Evolutionary conservation across 1,284 basidiomycete species (phyloP).

Genomic region (Salmacisia buchloeana): DNA sequence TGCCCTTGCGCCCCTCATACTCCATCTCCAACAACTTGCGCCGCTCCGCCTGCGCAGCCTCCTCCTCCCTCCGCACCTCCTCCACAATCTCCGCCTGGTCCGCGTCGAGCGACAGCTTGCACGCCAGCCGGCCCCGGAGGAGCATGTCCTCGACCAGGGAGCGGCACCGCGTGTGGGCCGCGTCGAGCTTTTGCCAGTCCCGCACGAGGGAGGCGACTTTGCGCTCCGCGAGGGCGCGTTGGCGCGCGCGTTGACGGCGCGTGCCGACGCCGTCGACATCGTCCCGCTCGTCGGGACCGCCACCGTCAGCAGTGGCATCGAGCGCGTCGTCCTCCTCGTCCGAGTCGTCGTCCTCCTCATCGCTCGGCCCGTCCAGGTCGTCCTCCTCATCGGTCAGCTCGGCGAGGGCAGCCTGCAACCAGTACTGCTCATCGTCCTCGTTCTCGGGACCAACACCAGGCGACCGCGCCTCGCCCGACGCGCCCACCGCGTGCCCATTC

Average conservation of each 20-base stretch:
- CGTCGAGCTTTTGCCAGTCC: not conserved
- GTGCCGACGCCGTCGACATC: not conserved
- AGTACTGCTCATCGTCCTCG: constrained; percentile 15
- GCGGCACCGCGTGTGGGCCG: not conserved
- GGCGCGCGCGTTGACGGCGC: not conserved
- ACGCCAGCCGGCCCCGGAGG: not conserved
- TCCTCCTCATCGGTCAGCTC: constrained; percentile 14
- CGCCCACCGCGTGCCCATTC: constrained; percentile 3
- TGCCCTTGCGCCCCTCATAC: constrained; percentile 11
- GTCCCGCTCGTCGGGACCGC: not conserved
- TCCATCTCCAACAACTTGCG: not conserved
- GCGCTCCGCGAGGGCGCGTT: not conserved
- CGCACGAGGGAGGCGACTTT: not conserved
- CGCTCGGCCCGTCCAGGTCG: constrained; percentile 19
- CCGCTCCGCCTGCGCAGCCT: constrained; percentile 2
- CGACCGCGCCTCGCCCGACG: constrained; percentile 8
- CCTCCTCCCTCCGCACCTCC: constrained; percentile 4
- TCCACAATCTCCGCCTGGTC: constrained; percentile 6
- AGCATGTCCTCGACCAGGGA: constrained; percentile 2
- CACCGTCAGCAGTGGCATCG: constrained; percentile 11
- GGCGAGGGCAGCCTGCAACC: constrained; percentile 2
- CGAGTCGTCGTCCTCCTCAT: constrained; percentile 13
- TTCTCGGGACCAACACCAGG: constrained; percentile 10
- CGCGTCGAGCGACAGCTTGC: not conserved
- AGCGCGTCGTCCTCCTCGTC: constrained; percentile 23